A percentile compares a stretch with the other conserved stretches of the same genome.
Conservation (phyloP, 2,329 filamentous ascomycete species). For the Juglanconis oblonga region DNA sequence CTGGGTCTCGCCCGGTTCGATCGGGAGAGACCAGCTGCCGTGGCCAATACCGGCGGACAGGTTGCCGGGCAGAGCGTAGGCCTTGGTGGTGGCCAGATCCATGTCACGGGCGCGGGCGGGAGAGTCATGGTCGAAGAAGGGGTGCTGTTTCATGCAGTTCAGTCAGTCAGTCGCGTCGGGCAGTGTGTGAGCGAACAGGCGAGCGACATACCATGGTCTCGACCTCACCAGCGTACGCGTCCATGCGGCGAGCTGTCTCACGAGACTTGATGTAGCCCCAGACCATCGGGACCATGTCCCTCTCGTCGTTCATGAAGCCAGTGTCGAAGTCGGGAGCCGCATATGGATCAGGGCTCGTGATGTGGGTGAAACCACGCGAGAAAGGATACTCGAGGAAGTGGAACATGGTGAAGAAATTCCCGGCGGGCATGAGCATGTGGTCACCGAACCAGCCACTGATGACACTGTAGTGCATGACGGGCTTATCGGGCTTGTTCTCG, state of each 20-base stretch:
- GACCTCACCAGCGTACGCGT: conserved; percentile 74
- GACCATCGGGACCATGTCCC: conserved; percentile 81
- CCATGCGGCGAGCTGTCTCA: conserved; percentile 76
- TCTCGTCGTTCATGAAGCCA: conserved; percentile 82
- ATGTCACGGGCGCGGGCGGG: conserved; percentile 69
- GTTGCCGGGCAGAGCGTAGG: conserved; percentile 71
- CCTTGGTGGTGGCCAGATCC: conserved; percentile 71
- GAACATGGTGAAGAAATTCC: conserved; percentile 83
- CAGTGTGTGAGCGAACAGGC: not conserved
- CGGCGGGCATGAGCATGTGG: conserved; percentile 64
- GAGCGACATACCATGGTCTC: conserved; percentile 40
- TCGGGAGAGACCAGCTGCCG: conserved; percentile 65
- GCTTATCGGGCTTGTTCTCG: conserved; percentile 81
- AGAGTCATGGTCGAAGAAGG: conserved; percentile 69
- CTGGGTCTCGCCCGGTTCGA: conserved; percentile 51
- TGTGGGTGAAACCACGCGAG: conserved; percentile 69
- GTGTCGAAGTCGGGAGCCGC: conserved; percentile 74
- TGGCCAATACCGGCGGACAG: conserved; percentile 70
- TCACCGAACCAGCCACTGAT: conserved; percentile 66
- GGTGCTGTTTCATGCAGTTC: conserved; percentile 49
- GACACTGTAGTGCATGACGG: conserved; percentile 81
- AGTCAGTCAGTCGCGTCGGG: conserved; percentile 31
- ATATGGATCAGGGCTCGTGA: conserved; percentile 69
- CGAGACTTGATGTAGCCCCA: conserved; percentile 83
- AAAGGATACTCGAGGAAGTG: conserved; percentile 78